phyloP scores from a whole-genome alignment of 225 moss, liverwort and hornwort genomes.

The Ulota crispa region DNA sequence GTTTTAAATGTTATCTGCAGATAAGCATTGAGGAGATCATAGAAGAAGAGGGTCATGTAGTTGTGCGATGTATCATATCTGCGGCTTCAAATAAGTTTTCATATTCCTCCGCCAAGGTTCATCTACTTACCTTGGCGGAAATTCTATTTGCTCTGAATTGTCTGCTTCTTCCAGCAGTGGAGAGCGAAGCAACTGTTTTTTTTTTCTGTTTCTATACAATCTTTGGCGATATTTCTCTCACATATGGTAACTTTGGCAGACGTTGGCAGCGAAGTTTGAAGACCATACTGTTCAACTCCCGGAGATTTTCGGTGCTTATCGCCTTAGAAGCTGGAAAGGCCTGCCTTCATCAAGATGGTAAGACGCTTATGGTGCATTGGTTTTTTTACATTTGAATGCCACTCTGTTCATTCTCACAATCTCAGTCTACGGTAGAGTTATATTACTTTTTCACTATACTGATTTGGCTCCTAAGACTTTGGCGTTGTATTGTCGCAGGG shows the following conservation, averaged over 20 bases:
- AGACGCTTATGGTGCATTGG: slow-evolving; percentile 4
- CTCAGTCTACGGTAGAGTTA: neutral
- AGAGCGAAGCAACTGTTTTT: neutral
- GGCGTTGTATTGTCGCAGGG: slow-evolving; percentile 32
- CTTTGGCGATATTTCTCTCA: neutral
- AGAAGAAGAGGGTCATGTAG: slow-evolving; percentile 37
- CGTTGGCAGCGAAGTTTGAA: slow-evolving; percentile 56
- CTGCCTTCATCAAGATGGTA: slow-evolving; percentile 53
- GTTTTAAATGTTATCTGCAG: slow-evolving; percentile 23
- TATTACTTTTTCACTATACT: neutral
- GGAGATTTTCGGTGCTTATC: slow-evolving; percentile 69
- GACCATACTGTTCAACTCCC: slow-evolving; percentile 66
- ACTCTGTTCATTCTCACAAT: neutral
- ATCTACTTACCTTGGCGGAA: neutral
- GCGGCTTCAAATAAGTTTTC: slow-evolving; percentile 40
- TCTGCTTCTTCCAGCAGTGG: neutral
- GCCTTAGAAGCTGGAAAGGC: slow-evolving; percentile 71
- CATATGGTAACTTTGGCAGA: slow-evolving; percentile 38
- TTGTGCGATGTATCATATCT: slow-evolving; percentile 44
- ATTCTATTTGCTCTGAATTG: neutral
- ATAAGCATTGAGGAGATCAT: slow-evolving; percentile 34
- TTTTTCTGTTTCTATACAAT: neutral
- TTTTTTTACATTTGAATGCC: neutral
- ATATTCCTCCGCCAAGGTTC: slow-evolving; percentile 40
- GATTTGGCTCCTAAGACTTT: slow-evolving; percentile 4